Conservation (phyloP, 257 asterid species). For the Primulina tabacum region DNA sequence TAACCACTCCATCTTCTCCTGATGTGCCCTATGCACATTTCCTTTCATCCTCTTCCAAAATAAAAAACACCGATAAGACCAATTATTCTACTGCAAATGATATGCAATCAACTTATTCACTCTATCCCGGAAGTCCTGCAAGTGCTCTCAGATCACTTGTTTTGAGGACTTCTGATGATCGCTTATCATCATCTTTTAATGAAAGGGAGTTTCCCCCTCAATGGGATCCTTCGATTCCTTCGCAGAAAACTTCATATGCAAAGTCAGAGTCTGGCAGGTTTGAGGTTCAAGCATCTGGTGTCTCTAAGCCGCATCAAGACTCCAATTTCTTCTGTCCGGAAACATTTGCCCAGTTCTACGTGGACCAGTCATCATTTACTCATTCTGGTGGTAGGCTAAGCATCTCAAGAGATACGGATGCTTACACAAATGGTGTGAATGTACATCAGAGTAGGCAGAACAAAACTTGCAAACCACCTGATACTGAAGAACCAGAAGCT, state of each 20-base stretch:
- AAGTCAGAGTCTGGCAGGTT: slow-evolving; percentile 60
- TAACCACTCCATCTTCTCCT: slow-evolving; percentile 74
- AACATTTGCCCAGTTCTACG: slow-evolving; percentile 93
- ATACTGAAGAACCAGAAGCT: slow-evolving; percentile 90
- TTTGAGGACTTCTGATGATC: slow-evolving; percentile 34
- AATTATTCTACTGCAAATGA: slow-evolving; percentile 29
- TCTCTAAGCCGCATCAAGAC: slow-evolving; percentile 56
- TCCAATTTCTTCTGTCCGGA: slow-evolving; percentile 98
- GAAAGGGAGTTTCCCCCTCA: slow-evolving; percentile 38
- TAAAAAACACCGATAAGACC: slow-evolving; percentile 26
- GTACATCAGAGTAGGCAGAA: slow-evolving; percentile 71
- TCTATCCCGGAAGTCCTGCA: slow-evolving; percentile 58
- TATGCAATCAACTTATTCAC: slow-evolving; percentile 43
- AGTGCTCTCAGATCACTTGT: slow-evolving; percentile 46
- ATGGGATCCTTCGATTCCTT: slow-evolving; percentile 37
- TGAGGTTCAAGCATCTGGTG: slow-evolving; percentile 41
- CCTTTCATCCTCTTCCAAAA: slow-evolving; percentile 45
- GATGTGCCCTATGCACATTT: slow-evolving; percentile 72
- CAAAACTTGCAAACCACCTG: slow-evolving; percentile 65
- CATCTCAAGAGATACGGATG: slow-evolving; percentile 84
- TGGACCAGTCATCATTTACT: slow-evolving; percentile 75
- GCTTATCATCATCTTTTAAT: slow-evolving; percentile 38
- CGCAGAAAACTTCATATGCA: slow-evolving; percentile 34
- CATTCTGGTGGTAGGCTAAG: slow-evolving; percentile 92
- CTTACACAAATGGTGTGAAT: slow-evolving; percentile 58